These are phyloP conservation scores for Microcos paniculata DNA, from an alignment of 345 rosid genomes.

Conservation along the genomic window DNA sequence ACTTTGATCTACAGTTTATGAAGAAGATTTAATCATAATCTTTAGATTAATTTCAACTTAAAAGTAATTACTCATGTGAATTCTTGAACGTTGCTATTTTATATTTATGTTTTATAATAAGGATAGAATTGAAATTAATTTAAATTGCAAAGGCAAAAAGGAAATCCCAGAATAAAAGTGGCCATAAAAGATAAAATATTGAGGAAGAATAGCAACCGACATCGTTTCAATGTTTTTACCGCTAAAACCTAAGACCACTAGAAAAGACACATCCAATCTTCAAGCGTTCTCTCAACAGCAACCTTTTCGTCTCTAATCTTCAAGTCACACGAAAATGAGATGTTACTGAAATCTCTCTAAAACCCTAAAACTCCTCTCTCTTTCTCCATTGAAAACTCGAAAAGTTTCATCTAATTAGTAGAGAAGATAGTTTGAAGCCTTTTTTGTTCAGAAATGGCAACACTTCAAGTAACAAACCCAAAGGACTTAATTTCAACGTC, in stretches of 20 bases:
- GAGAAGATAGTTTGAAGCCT: not conserved
- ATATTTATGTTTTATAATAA: no score
- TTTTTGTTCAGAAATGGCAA: slow-evolving; percentile 39
- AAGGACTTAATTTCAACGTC: slow-evolving; percentile 44
- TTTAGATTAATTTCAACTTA: no score
- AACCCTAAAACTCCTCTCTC: slow-evolving; percentile 44
- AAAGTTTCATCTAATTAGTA: not conserved
- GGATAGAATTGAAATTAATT: no score
- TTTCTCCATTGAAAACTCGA: not conserved
- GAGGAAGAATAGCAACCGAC: slow-evolving; percentile 5
- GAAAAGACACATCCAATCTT: not conserved
- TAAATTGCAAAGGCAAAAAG: not conserved
- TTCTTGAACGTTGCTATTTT: no score
- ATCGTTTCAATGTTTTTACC: slow-evolving; percentile 10
- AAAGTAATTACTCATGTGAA: no score
- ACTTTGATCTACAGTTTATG: no score
- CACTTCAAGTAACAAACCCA: slow-evolving; percentile 52
- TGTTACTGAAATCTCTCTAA: slow-evolving; percentile 23
- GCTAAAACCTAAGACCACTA: not conserved
- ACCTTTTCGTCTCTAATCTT: not conserved
- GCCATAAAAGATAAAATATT: not conserved
- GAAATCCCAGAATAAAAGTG: not conserved
- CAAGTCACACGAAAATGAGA: not conserved
- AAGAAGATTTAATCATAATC: no score
- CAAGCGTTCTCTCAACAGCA: not conserved